Evolutionary conservation across 441 rosid genomes (phyloP), one percentile per base, ranked within the genome.

Genomic region (Jatropha multifida): DNA sequence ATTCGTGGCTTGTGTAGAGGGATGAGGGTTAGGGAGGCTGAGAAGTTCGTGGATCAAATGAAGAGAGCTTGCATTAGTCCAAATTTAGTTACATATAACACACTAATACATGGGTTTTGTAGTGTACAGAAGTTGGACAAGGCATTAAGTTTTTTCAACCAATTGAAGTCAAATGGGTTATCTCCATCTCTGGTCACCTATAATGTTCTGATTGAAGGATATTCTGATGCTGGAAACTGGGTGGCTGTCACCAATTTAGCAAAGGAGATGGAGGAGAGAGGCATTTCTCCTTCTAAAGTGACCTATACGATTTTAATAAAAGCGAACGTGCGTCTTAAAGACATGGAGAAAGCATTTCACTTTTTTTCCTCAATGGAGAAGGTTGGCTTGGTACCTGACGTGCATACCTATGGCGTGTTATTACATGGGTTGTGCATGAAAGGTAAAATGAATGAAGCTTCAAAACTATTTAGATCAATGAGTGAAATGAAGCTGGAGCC

Each of bases 181-280:
- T 86, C 88, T 70, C 90, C 90, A 32, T 94, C 97, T 49, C 76
- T 85, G 7, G 81, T 92, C n/a, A 87, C 97, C 11, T 90, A 88
- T 38, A 92, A 94, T 76, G 77, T 77, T 74, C 84, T 92, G 12
- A 79, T 90, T 71, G 76, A 83, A 5, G 90, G 96, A 20, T 87
- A 81, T 74, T 84, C 85, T 74, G 89, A 73, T 44, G 83, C 83
- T 14, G 84, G 87, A 72, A 82, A 88, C 70, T 78, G 80, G 23
- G 74, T 65, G 23, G 55, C 71, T 63, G 92, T 88, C 49, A 76
- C 80, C 60, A 77, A 82, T 68, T 77, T 94, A 66, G 87, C 87
- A 58, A 87, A 82, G 85, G 92, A 94, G 83, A 92, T 94, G 96
- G 92, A 87, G 81, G 96, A 88, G 71, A 89, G 96, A 86, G 90